Evolutionary conservation across 257 asterid species (phyloP), one percentile per base, ranked within the genome.

Genomic region (Ballota nigra): DNA sequence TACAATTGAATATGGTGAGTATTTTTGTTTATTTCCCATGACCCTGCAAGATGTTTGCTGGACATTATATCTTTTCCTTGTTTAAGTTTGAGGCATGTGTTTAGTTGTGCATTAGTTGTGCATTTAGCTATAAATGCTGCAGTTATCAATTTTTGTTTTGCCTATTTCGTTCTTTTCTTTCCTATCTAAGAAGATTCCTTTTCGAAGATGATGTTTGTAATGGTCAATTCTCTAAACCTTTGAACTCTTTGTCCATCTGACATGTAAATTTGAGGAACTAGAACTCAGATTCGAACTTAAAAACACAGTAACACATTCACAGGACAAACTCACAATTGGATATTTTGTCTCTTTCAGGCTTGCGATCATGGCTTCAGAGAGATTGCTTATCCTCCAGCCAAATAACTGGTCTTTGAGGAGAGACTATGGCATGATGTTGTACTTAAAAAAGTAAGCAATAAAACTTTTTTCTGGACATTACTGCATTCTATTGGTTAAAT

Each of bases 341-440:
- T 68, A 28, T 67, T 26, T 43, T 63, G 36, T 51, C 64, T 1
- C 19, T 43, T 43, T 86, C 83, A 91, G 96, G 95, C 86, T 94
- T 70, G 97, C 96, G 1, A 84, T 89, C 65, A 88, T 89, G 97
- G 97, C 97, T 74, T 89, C 97, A 4, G 92, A 91, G 78, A 83
- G 98, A 74, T 71, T 86, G 76, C 87, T 94, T 67, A 81, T 89
- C 77, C 93, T 94, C 75, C 96, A 89, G 86, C 98, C 98, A 31
- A 96, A 89, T 76, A 83, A 89, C 60, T 94, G 97, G 97, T 81
- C 88, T 56, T 74, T 86, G 72, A 85, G 97, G 76, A 78, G 97
- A 76, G 97, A 94, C 82, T 79, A 83, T 13, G 97, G 97, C 80
- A 89, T 94, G 96, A 85, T 94, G 96, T 57, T 91, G 87, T 94